These are phyloP conservation scores for Rhizoclosmatium globosum DNA, from an alignment of 192 early-diverging fungal species.

Conservation along the genomic window DNA sequence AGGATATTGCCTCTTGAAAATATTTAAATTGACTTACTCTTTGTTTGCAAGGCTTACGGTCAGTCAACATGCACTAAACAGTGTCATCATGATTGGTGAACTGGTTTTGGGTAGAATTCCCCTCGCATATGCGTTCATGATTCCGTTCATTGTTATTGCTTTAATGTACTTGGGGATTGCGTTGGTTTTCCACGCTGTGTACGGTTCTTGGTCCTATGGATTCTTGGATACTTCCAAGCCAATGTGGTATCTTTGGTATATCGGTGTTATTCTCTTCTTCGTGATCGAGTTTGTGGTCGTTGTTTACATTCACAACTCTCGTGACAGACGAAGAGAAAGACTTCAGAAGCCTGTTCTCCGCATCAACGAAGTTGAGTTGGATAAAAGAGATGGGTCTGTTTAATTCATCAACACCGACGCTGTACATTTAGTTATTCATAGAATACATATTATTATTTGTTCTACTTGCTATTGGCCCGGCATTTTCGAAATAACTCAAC, in stretches of 20 bases:
- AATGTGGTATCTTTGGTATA: neutral
- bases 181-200: neutral
- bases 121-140: neutral
- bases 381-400: no score
- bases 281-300: slow-evolving; percentile 3
- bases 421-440: no score
- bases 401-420: no score
- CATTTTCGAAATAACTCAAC: neutral
- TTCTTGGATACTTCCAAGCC: slow-evolving; percentile 5
- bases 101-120: neutral
- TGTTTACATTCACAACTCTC: neutral
- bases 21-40: neutral
- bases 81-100: neutral
- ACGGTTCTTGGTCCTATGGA: neutral
- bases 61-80: slow-evolving; percentile 17
- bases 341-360: no score
- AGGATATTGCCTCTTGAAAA: neutral
- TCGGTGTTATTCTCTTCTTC: neutral
- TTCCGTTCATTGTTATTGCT: neutral
- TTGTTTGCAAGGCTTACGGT: neutral
- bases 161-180: neutral
- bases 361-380: no score
- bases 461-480: no score
- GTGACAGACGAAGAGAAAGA: slow-evolving; percentile 12
- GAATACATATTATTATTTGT: no score